Base-by-base conservation (phyloP, 202 grass and related monocot genomes). In the Digitaria exilis region DNA sequence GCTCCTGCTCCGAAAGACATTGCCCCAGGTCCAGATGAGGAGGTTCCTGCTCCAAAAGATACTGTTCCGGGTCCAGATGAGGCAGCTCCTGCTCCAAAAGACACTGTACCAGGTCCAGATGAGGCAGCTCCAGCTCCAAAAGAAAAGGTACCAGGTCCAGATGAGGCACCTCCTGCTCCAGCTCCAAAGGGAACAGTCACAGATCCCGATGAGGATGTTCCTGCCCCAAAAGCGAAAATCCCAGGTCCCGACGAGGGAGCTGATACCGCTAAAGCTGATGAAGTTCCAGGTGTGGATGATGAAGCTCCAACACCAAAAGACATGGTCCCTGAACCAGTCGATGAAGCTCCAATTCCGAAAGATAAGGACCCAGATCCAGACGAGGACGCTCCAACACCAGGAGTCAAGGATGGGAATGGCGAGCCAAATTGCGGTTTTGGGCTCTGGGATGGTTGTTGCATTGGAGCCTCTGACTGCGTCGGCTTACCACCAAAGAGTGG, bases 351-450 rank as follows among this genome's bases (percentile, higher is more conserved):
- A 3, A 67, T 44, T 80, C 84, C 84, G 46, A 71, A 57, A 80
- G 88, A 74, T 6, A 75, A 5, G 17, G 59, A 30, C 52, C 51
- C 88, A 52, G 84, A 58, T 9, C 79, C 84, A 46, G 88, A 63
- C 6, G 75, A 86, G 18, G 79, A 69, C 35, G 78, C 52, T 59
- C 72, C 89, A 51, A 9, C 67, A 70, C 68, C 60, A 56, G 59
- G 19, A 52, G 26, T 67, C 61, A 37, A 52, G 21, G 21, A 61
- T 1, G 69, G 84, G 81, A 77, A 88, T 64, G 80, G 72, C 17
- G 84, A 91, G 34, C 75, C 79, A 77, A 82, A 89, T 80, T 88
- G 95, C 71, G 78, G 84, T 39, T 56, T 16, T 61, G 76, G 85
- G 80, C 79, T 93, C 43, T 81, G 75, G 30, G 91, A 80, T 30